phyloP scores from a whole-genome alignment of 2,329 filamentous ascomycete species.

The Fusarium succisae region DNA sequence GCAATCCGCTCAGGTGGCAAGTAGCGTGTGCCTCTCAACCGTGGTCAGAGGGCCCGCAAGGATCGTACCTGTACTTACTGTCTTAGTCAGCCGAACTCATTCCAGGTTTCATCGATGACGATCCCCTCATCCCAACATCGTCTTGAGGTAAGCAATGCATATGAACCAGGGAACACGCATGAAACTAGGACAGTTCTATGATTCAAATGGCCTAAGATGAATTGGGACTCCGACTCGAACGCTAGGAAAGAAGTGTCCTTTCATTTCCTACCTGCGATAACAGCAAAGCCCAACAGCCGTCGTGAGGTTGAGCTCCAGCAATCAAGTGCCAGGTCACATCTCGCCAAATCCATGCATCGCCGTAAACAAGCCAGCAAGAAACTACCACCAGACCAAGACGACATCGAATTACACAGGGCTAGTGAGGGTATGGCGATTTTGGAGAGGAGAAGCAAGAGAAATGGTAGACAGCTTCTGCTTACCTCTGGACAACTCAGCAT shows the following conservation, averaged over 20 bases:
- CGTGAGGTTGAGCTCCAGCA: slow-evolving; percentile 8
- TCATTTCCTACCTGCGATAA: neutral
- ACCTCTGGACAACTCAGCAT: neutral
- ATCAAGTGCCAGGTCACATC: slow-evolving; percentile 5
- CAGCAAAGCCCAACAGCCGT: neutral
- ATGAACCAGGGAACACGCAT: fast-evolving
- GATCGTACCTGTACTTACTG: neutral
- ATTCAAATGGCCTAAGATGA: neutral
- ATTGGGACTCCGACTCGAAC: fast-evolving
- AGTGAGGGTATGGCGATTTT: fast-evolving
- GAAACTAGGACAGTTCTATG: fast-evolving
- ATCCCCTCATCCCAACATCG: neutral
- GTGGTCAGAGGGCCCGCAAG: fast-evolving
- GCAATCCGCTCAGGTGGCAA: neutral
- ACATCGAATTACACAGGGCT: fast-evolving
- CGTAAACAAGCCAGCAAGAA: neutral
- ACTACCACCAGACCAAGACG: fast-evolving
- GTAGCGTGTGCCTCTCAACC: neutral
- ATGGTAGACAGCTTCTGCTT: neutral
- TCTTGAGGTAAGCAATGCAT: neutral
- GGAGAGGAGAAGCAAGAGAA: neutral
- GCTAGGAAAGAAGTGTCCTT: fast-evolving
- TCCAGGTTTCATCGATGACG: neutral
- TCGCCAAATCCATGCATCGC: neutral
- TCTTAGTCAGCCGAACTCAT: neutral